These are phyloP conservation scores for Rachicladosporium sp. DNA, from an alignment of 2,329 filamentous ascomycete species.

Conservation along the genomic window DNA sequence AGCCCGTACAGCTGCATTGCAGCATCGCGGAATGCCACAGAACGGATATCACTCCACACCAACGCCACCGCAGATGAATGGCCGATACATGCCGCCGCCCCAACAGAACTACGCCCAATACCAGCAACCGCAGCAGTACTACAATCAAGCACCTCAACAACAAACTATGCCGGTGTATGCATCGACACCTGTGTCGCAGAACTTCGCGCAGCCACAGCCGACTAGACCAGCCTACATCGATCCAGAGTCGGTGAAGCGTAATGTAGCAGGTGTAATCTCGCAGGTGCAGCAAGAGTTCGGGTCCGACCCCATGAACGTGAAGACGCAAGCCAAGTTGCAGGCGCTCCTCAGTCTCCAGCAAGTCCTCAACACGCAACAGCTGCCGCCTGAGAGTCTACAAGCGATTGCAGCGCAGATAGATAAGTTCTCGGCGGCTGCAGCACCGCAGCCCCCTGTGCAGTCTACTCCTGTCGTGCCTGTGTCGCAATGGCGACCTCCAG, in stretches of 20 bases:
- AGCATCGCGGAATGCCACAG: conserved; percentile 44
- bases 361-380: conserved; percentile 62
- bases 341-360: conserved; percentile 76
- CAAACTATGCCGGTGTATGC: conserved; percentile 3
- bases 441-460: conserved; percentile 3
- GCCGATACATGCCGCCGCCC: conserved; percentile 28
- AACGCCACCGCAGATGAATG: conserved; percentile 51
- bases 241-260: conserved; percentile 59
- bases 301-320: conserved; percentile 61
- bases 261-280: conserved; percentile 67
- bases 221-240: conserved; percentile 9
- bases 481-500: conserved; percentile 18
- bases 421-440: conserved; percentile 27
- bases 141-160: conserved; percentile 8
- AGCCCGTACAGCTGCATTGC: conserved; percentile 51
- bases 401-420: conserved; percentile 55
- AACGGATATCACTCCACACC: conserved; percentile 53
- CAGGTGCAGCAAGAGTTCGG: conserved; percentile 63
- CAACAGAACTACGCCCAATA: conserved; percentile 3
- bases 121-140: conserved; percentile 21
- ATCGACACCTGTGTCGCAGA: conserved; percentile 14
- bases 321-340: conserved; percentile 66
- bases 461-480: conserved; percentile 13
- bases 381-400: conserved; percentile 55
- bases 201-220: conserved; percentile 9